Conservation (phyloP, 1,139 yeast species). For the Yamadazyma triangularis region DNA sequence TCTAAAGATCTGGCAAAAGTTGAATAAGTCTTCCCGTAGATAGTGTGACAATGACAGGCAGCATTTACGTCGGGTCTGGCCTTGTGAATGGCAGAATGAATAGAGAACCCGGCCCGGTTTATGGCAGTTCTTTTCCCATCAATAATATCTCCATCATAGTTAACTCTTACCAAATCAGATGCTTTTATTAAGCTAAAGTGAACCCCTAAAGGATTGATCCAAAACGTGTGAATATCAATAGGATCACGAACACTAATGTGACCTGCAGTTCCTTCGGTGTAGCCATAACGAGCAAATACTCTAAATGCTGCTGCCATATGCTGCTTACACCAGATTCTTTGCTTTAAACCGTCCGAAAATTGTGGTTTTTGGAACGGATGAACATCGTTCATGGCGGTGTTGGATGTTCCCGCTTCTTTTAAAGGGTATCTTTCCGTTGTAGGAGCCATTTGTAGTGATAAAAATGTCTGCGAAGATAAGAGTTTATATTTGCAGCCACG, state of each 20-base stretch:
- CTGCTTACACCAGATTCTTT: conserved; percentile 57
- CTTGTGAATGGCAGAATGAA: conserved; percentile 68
- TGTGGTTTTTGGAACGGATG: conserved; percentile 47
- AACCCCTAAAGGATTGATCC: conserved; percentile 71
- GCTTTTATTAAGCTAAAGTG: conserved; percentile 66
- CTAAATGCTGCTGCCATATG: conserved; percentile 82
- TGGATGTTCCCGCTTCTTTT: conserved; percentile 48
- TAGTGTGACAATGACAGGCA: conserved; percentile 75
- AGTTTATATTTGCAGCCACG: too few relatives aligned
- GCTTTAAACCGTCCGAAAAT: conserved; percentile 43
- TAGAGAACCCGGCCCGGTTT: conserved; percentile 74
- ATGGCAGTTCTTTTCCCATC: conserved; percentile 63
- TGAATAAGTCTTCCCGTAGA: conserved; percentile 68
- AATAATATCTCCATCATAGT: conserved; percentile 60
- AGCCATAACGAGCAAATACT: conserved; percentile 65
- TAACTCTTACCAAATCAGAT: conserved; percentile 69
- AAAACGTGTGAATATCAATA: conserved; percentile 59
- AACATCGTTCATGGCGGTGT: conserved; percentile 41
- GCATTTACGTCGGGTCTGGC: conserved; percentile 76
- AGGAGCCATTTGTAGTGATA: too few relatives aligned
- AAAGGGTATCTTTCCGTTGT: too few relatives aligned
- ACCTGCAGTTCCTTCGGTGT: conserved; percentile 72
- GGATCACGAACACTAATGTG: conserved; percentile 78
- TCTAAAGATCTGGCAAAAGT: conserved; percentile 64
- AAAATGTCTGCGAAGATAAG: too few relatives aligned